Evolutionary conservation across 257 asterid genomes (phyloP).

Genomic region (Fraxinus cuspidata): DNA sequence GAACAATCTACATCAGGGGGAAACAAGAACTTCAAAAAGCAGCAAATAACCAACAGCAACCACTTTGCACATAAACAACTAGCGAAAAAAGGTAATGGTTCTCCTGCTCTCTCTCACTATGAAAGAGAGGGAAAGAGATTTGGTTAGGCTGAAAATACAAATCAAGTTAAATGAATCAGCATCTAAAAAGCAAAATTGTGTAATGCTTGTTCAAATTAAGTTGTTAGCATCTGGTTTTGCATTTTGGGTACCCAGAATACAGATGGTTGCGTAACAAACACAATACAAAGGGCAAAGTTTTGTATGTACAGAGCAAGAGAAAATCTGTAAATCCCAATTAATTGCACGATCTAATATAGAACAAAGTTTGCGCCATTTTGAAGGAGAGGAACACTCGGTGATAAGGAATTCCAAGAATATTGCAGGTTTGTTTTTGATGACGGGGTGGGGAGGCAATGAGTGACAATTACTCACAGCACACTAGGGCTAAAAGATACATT

Average conservation of each 20-base stretch:
- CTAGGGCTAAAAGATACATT: background rate
- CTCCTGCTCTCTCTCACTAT: conserved; percentile 10
- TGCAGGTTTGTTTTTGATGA: background rate
- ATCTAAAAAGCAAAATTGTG: background rate
- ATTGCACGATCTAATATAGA: background rate
- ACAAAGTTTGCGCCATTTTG: background rate
- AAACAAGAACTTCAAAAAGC: conserved; percentile 23
- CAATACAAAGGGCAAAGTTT: background rate
- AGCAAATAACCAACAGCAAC: conserved; percentile 7
- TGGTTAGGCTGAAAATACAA: background rate
- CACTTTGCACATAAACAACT: conserved; percentile 9
- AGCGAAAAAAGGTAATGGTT: background rate
- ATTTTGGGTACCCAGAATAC: background rate
- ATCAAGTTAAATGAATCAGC: background rate
- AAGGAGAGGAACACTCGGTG: background rate
- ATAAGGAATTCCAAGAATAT: background rate
- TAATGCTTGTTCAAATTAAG: background rate
- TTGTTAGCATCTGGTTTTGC: background rate
- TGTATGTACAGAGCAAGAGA: background rate
- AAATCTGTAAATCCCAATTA: background rate
- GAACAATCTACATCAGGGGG: conserved; percentile 70
- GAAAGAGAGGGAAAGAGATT: background rate
- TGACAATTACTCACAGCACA: background rate
- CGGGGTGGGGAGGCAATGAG: background rate
- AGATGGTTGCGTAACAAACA: background rate